Conservation (phyloP, 352 stramenopile species). For the Pythium plurisporium region DNA sequence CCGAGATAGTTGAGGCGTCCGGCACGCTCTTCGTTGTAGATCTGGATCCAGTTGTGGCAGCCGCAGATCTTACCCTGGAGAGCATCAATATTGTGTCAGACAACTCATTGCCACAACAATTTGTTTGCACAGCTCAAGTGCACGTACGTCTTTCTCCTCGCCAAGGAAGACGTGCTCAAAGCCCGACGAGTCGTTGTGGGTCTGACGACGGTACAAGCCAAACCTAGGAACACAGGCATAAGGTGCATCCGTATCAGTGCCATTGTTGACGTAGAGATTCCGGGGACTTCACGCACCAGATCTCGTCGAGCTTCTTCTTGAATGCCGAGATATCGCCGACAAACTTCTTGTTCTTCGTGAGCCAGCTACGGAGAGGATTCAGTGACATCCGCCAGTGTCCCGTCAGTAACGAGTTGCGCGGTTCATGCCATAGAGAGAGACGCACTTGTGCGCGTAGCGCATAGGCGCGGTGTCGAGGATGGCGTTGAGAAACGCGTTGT, state of each 20-base stretch:
- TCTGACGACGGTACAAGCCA: conserved; percentile 88
- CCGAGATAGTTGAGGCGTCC: conserved; percentile 92
- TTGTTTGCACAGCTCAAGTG: neutral
- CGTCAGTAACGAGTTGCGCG: no score
- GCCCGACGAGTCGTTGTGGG: conserved; percentile 87
- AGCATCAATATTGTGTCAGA: neutral
- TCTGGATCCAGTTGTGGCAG: conserved; percentile 97
- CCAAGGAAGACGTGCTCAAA: conserved; percentile 98
- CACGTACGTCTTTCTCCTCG: conserved; percentile 89
- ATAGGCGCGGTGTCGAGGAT: conserved; percentile 91
- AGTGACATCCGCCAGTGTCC: no score
- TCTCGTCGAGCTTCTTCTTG: conserved; percentile 90
- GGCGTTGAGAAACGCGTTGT: conserved; percentile 89
- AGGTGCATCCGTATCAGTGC: neutral
- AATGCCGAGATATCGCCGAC: conserved; percentile 64
- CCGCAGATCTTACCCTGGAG: conserved; percentile 81
- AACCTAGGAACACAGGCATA: conserved; percentile 45
- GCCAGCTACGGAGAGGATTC: no score
- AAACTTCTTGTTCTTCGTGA: conserved; percentile 86
- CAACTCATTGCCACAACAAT: neutral
- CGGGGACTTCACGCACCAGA: conserved; percentile 55
- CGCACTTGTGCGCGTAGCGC: conserved; percentile 91
- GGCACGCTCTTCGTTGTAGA: conserved; percentile 94
- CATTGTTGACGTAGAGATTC: neutral
- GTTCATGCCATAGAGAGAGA: neutral